Evolutionary conservation across 148 eudicot species (phyloP).

Genomic region (Simmondsia chinensis): DNA sequence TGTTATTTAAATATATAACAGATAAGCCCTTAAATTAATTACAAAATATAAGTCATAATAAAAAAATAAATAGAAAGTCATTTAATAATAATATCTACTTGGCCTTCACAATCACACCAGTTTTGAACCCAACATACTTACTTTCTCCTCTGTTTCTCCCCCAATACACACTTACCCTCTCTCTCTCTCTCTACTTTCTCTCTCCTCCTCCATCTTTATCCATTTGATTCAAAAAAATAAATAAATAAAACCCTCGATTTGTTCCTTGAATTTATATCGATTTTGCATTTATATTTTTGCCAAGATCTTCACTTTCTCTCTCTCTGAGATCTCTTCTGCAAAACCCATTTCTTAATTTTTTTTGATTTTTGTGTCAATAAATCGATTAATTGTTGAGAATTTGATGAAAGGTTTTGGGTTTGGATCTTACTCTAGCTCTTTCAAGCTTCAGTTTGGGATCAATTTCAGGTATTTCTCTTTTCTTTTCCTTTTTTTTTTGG

Average conservation of each 20-base stretch:
- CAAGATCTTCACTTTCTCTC: conserved; percentile 16
- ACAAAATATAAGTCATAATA: neutral
- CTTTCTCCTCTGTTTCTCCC: neutral
- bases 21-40: too few relatives aligned
- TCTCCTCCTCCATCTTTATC: conserved; percentile 14
- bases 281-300: neutral
- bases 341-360: neutral
- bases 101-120: conserved; percentile 1
- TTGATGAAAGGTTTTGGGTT: conserved; percentile 21
- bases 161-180: conserved; percentile 5
- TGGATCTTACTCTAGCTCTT: conserved; percentile 14
- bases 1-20: too few relatives aligned
- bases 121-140: conserved; percentile 20
- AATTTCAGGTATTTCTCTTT: conserved; percentile 22
- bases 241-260: conserved; percentile 5
- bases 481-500: neutral
- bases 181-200: conserved; percentile 6
- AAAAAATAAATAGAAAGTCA: neutral
- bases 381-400: too few relatives aligned
- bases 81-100: too few relatives aligned
- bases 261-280: conserved; percentile 6
- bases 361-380: too few relatives aligned
- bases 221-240: neutral
- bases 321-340: neutral
- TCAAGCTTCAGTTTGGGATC: conserved; percentile 22